Conservation (phyloP, 1,284 basidiomycete genomes). For the Inonotus hispidus region DNA sequence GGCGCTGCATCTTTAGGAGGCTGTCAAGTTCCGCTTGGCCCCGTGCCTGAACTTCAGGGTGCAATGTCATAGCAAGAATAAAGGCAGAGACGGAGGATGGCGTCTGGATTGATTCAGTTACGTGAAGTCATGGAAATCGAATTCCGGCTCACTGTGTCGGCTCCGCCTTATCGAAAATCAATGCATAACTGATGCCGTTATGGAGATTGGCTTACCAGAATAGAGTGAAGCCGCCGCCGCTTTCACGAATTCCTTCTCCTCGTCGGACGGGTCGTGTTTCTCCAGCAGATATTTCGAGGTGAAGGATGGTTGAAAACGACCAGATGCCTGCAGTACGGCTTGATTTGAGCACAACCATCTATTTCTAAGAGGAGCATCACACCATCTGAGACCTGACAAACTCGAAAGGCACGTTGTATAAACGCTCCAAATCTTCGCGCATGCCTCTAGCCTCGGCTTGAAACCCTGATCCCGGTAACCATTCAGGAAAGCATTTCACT, state of each 20-base stretch:
- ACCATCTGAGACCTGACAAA: conserved; percentile 32
- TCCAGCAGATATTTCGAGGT: conserved; percentile 28
- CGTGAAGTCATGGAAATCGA: background rate
- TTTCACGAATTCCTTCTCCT: conserved; percentile 35
- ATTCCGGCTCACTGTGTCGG: conserved; percentile 28
- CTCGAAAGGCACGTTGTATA: conserved; percentile 32
- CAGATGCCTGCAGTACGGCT: conserved; percentile 15
- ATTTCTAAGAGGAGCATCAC: background rate
- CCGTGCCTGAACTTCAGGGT: conserved; percentile 21
- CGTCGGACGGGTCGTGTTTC: conserved; percentile 19
- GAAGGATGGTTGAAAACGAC: conserved; percentile 25
- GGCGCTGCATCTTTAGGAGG: conserved; percentile 27
- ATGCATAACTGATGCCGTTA: background rate
- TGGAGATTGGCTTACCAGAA: conserved; percentile 26
- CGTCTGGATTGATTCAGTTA: background rate
- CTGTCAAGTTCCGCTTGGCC: conserved; percentile 32
- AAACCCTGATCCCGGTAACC: conserved; percentile 34
- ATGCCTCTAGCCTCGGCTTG: conserved; percentile 26
- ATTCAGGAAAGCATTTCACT: conserved; percentile 33
- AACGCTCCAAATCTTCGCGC: conserved; percentile 27
- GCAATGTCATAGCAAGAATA: conserved; percentile 21
- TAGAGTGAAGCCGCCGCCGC: conserved; percentile 37
- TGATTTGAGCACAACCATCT: background rate
- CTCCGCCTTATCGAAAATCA: conserved; percentile 22
- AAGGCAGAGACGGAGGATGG: conserved; percentile 22